Percentiles rank a stretch among this genome's conserved stretches.
phyloP scores from a whole-genome alignment of 2,329 filamentous ascomycete species.

The Geosmithia morbida region DNA sequence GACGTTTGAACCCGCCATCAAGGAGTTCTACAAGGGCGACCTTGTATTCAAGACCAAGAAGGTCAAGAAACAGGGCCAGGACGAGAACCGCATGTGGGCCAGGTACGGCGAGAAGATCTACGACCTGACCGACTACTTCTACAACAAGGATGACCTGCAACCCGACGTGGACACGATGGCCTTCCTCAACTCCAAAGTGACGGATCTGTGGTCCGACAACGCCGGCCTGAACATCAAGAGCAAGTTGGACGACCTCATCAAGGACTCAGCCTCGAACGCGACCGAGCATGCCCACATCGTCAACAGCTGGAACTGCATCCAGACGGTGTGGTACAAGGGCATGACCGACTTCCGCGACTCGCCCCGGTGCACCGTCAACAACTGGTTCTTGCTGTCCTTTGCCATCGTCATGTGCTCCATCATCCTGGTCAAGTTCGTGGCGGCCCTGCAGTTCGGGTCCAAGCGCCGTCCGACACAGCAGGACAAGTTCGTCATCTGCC shows the following conservation, averaged over 20 bases:
- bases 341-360: conserved; percentile 71
- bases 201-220: conserved; percentile 55
- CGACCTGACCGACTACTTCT: conserved; percentile 84
- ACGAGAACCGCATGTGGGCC: conserved; percentile 63
- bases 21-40: conserved; percentile 75
- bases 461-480: conserved; percentile 81
- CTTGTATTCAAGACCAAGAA: conserved; percentile 53
- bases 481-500: conserved; percentile 98
- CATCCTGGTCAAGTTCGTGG: conserved; percentile 77
- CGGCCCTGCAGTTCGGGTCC: conserved; percentile 84
- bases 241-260: conserved; percentile 42
- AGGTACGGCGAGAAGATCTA: conserved; percentile 65
- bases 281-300: conserved; percentile 33
- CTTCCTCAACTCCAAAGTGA: conserved; percentile 59
- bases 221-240: conserved; percentile 67
- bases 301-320: conserved; percentile 66
- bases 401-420: conserved; percentile 71
- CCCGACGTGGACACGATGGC: conserved; percentile 42
- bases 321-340: conserved; percentile 72
- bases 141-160: conserved; percentile 45
- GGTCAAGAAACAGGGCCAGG: conserved; percentile 50
- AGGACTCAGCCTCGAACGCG: conserved; percentile 30
- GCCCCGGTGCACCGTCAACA: conserved; percentile 71
- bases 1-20: conserved; percentile 63
- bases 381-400: conserved; percentile 78